Conservation (phyloP, 1,284 basidiomycete genomes). For the Hemileia vastatrix region DNA sequence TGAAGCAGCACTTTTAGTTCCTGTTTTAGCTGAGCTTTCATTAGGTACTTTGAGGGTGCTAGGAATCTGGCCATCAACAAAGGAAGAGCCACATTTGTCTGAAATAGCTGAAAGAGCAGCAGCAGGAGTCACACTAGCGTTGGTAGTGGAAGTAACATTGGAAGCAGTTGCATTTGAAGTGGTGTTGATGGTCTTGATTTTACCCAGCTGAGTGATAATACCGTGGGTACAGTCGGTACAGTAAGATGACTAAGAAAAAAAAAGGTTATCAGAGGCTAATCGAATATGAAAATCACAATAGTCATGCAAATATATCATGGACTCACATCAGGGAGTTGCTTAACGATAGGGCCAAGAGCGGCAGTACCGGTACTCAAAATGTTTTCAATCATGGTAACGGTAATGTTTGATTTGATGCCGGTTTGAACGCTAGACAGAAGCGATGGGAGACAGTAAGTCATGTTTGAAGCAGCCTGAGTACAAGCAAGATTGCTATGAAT, state of each 20-base stretch:
- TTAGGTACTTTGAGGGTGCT: too few species aligned
- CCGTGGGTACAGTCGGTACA: constrained; percentile 5
- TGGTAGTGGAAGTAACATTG: not conserved
- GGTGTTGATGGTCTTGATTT: not conserved
- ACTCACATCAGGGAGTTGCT: constrained; percentile 3
- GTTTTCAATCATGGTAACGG: not conserved
- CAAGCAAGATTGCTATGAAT: not conserved
- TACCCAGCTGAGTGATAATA: not conserved
- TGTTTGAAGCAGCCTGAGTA: not conserved
- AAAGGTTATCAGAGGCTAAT: not conserved
- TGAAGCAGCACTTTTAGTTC: too few species aligned
- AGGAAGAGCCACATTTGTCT: not conserved
- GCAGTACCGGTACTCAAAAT: not conserved
- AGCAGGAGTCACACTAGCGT: not conserved
- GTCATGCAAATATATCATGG: too few species aligned
- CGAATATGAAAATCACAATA: not conserved
- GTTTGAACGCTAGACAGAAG: constrained; percentile 1
- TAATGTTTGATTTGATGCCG: not conserved
- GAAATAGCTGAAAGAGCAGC: too few species aligned
- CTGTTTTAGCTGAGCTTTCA: too few species aligned
- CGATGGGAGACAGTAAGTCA: not conserved
- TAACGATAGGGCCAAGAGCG: not conserved
- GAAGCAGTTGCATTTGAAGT: not conserved
- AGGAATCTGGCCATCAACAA: not conserved
- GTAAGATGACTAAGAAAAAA: not conserved